A percentile compares a stretch with the other conserved stretches of the same genome.
Conservation (phyloP, 345 rosid genomes). For the Eucalyptus virginea region DNA sequence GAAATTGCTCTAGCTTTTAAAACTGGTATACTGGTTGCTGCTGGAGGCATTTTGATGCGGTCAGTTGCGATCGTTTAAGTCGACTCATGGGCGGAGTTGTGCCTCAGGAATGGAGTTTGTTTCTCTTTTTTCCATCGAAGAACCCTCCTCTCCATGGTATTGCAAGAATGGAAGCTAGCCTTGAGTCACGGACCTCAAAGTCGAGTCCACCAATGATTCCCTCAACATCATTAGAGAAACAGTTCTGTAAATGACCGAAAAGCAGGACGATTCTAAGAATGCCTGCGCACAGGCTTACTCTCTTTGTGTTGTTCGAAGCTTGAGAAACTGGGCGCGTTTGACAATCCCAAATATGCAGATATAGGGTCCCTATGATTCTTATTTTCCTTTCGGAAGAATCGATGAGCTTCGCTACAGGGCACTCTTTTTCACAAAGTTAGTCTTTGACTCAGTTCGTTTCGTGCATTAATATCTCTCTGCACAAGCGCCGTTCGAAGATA, state of each 20-base stretch:
- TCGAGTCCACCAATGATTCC: neutral
- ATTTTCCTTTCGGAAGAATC: neutral
- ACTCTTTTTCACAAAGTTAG: neutral
- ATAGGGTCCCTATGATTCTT: neutral
- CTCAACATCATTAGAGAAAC: neutral
- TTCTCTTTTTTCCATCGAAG: neutral
- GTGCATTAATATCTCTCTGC: neutral
- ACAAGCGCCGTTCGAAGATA: neutral
- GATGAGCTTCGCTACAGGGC: neutral
- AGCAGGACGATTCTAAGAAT: neutral
- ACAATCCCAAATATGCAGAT: neutral
- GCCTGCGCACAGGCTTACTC: neutral
- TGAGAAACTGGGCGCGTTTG: neutral
- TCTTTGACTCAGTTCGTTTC: neutral
- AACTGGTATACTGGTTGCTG: neutral
- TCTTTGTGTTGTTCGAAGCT: neutral
- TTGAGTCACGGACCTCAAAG: neutral
- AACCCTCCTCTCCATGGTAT: neutral
- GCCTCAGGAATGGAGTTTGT: neutral
- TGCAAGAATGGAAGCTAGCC: neutral
- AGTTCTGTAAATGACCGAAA: neutral
- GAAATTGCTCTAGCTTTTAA: neutral
- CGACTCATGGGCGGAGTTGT: fast-evolving
- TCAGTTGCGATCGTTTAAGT: neutral
- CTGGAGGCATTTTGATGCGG: neutral